Percentiles rank a stretch among this genome's conserved stretches.
Evolutionary conservation across 495 filamentous ascomycete genomes (phyloP).

Genomic region (Amphirosellinia nigrospora): DNA sequence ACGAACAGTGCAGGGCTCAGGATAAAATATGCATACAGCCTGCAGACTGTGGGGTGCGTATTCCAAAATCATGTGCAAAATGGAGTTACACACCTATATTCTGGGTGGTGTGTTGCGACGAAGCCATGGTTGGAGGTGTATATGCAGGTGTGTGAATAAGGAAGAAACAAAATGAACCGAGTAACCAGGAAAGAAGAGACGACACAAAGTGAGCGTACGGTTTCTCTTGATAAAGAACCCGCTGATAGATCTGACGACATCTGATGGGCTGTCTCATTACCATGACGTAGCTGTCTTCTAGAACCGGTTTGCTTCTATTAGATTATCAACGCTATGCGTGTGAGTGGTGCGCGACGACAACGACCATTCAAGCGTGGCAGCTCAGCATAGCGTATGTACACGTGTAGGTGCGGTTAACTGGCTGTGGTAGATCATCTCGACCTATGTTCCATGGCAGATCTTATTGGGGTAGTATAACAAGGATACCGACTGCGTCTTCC

Average conservation of each 20-base stretch:
- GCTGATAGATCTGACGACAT: background rate
- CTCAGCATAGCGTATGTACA: background rate
- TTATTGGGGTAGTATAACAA: slow-evolving; percentile 4
- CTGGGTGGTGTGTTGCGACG: background rate
- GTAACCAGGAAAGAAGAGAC: background rate
- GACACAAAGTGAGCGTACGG: background rate
- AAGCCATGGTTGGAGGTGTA: slow-evolving; percentile 8
- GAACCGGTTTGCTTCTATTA: background rate
- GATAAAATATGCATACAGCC: slow-evolving; percentile 1
- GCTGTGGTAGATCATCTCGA: background rate
- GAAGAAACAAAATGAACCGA: background rate
- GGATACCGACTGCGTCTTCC: slow-evolving; percentile 1
- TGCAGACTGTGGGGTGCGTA: slow-evolving; percentile 18
- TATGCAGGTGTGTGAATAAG: background rate
- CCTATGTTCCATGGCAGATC: background rate
- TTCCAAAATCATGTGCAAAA: slow-evolving; percentile 8
- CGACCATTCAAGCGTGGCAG: background rate
- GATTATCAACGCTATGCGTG: background rate
- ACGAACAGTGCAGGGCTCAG: slow-evolving; percentile 18
- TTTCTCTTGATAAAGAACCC: background rate
- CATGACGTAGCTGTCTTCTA: slow-evolving; percentile 10
- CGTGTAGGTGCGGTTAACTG: background rate
- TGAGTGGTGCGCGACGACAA: slow-evolving; percentile 7
- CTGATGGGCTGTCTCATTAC: background rate
- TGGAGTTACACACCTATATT: slow-evolving; percentile 10